Base-by-base conservation (phyloP, 768 basidiomycete species). In the Agrocybe chaxingu region DNA sequence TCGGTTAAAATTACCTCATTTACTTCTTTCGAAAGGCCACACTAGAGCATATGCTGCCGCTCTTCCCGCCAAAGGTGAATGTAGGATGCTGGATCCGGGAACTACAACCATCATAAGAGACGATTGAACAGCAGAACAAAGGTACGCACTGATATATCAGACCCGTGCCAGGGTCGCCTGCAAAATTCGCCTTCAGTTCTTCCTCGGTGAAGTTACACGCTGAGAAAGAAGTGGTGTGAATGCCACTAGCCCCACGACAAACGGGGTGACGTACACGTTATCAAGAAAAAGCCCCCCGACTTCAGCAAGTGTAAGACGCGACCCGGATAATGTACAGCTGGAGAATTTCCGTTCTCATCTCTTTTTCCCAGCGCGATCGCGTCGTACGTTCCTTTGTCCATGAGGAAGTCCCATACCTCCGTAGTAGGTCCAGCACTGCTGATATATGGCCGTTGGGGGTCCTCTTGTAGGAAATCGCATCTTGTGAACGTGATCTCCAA, bases 381-480 rank as follows among this genome's bases (percentile, higher is more conserved):
- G 59, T 93, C 91, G 60, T 82, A 90, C 0, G 91, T 93, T n/a
- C 91, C 91, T 64, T 93, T 93, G 67, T 93, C 91, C 49, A 92
- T 61, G 11, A 92, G 61, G 5, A 92, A 67, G 60, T 91, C 87
- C 90, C 90, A 93, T 32, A 57, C 57, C 41, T 62, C 68, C 8
- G 62, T 52, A 35, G 11, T 57, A 11, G 42, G 56, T 34, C 48
- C 45, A n/a, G 44, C 38, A 54, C 55, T 50, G 46, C 59, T 63
- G 13, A 54, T 45, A 8, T 65, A 47, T 18, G 73, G 60, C 2
- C 44, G 33, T 9, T 70, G 69, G 1, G 84, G 82, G 35, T 75
- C 73, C 4, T 81, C 73, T 8, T 69, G 62, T 34, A 93, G 66
- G 58, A 92, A 88, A 68, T 92, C 83, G 60, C 83, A 84, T 9